A percentile compares a stretch with the other conserved stretches of the same genome.
These are phyloP conservation scores for Rhypophila decipiens DNA, from an alignment of 495 filamentous ascomycete genomes.

Conservation along the genomic window DNA sequence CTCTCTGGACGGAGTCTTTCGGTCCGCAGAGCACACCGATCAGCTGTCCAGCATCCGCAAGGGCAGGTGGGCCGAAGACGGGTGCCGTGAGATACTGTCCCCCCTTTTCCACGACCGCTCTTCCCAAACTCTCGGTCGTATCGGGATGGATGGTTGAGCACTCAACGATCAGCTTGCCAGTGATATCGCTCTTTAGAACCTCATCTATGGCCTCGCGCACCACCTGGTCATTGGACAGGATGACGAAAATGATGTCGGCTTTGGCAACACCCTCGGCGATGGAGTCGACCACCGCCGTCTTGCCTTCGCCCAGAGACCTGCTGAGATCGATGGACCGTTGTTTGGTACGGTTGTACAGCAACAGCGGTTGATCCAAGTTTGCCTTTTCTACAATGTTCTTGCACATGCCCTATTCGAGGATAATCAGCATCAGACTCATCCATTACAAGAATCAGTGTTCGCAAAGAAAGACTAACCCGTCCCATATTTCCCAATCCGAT, in stretches of 20 bases:
- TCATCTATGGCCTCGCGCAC: constrained; percentile 52
- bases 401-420: constrained; percentile 63
- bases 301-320: constrained; percentile 45
- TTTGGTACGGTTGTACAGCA: constrained; percentile 74
- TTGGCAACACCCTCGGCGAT: constrained; percentile 59
- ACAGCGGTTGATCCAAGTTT: constrained; percentile 58
- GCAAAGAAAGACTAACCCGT: constrained; percentile 53
- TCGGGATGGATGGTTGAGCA: constrained; percentile 86
- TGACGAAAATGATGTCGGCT: constrained; percentile 78
- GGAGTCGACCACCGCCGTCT: constrained; percentile 53
- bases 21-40: constrained; percentile 73
- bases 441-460: not conserved
- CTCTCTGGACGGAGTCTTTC: constrained; percentile 49
- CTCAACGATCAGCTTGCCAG: constrained; percentile 72
- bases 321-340: constrained; percentile 53
- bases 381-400: constrained; percentile 78
- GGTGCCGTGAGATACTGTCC: constrained; percentile 74
- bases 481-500: constrained; percentile 92
- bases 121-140: constrained; percentile 59
- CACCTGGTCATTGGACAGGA: constrained; percentile 72
- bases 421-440: not conserved
- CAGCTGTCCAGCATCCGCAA: constrained; percentile 69
- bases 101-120: constrained; percentile 48
- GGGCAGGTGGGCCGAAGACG: constrained; percentile 75
- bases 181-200: constrained; percentile 48